Evolutionary conservation across 73 alveolate genomes (phyloP).

Genomic region (Paraurostyla sp.): DNA sequence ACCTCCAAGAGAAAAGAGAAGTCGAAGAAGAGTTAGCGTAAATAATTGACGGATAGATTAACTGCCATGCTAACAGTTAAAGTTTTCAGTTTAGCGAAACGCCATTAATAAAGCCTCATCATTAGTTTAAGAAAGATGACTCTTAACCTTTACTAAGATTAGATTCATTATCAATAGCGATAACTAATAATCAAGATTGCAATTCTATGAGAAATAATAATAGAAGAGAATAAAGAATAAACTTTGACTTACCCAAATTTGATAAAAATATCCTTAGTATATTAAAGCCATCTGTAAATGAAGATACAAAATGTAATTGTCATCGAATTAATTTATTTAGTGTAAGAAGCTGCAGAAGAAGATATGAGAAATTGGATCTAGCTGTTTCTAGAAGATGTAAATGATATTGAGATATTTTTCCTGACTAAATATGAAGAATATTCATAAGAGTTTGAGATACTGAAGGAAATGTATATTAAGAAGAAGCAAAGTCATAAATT

Average conservation of each 20-base stretch:
- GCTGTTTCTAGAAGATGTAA: constrained; percentile 10
- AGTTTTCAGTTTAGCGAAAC: not conserved
- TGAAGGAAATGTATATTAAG: not conserved
- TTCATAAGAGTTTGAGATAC: not conserved
- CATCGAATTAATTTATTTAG: not conserved
- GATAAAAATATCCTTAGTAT: not conserved
- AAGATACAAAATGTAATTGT: not conserved
- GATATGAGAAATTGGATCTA: constrained; percentile 52
- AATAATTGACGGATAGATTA: not conserved
- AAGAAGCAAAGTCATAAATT: not conserved
- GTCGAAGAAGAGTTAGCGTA: not conserved
- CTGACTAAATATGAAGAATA: constrained; percentile 1
- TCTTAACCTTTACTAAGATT: not conserved
- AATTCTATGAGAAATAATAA: not conserved
- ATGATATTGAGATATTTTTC: constrained; percentile 1
- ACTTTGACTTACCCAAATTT: not conserved
- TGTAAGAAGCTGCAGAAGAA: not conserved
- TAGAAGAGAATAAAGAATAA: not conserved
- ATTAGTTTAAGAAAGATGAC: not conserved
- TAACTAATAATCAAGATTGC: not conserved
- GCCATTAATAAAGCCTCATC: not conserved
- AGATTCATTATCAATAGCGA: not conserved
- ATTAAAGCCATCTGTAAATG: not conserved
- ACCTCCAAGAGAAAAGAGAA: not conserved
- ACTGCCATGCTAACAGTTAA: not conserved